phyloP scores from a whole-genome alignment of 768 basidiomycete genomes.

The Sporobolomyces roseus region DNA sequence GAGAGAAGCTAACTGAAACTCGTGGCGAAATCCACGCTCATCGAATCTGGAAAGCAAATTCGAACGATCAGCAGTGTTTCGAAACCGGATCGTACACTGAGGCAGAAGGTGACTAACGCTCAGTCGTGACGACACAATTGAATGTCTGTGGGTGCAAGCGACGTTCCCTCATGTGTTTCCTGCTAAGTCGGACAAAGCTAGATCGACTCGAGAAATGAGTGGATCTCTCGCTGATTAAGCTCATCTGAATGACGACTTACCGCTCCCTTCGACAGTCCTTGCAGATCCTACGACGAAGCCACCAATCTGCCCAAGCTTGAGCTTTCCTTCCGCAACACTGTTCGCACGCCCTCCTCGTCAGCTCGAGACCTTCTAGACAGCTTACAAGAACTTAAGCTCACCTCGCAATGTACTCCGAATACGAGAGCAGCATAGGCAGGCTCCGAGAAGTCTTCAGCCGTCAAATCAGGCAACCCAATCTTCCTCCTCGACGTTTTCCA shows the following conservation, averaged over 20 bases:
- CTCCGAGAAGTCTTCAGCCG: background rate
- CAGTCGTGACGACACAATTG: no score
- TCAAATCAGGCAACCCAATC: constrained; percentile 7
- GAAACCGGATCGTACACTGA: no score
- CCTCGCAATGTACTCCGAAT: constrained; percentile 28
- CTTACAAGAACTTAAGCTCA: background rate
- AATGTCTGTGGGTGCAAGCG: background rate
- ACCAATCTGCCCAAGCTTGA: background rate
- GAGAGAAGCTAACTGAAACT: no score
- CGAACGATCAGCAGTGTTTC: no score
- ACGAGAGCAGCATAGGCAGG: constrained; percentile 9
- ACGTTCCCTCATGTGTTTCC: background rate
- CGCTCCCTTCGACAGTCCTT: constrained; percentile 1
- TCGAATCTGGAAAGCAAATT: no score
- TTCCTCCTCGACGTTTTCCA: constrained; percentile 18
- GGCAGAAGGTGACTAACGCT: no score
- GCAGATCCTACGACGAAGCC: background rate
- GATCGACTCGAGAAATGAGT: no score
- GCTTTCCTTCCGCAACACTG: constrained; percentile 1
- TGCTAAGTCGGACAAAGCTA: background rate
- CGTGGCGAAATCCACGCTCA: no score
- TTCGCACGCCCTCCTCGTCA: no score
- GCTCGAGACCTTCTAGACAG: no score
- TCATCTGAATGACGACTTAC: background rate
- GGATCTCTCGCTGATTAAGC: no score